Evolutionary conservation across 1,284 basidiomycete species (phyloP), one percentile per base, ranked within the genome.

Genomic region (Phylloporus sp.): DNA sequence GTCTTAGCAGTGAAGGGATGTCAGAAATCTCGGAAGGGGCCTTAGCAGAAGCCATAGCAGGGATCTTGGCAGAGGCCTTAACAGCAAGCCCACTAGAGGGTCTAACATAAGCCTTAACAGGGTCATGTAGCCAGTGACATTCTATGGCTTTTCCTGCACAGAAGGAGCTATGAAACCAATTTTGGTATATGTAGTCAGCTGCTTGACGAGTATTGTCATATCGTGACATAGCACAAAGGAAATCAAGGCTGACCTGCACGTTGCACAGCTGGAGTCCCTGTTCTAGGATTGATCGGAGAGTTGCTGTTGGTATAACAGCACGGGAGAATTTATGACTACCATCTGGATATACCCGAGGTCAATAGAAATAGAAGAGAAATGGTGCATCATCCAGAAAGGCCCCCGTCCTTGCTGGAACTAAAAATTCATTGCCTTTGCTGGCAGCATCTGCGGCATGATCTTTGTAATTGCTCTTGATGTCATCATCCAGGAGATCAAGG

Each of bases 111-210:
- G 8, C 34, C 34, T 37, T n/a, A n/a, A n/a, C n/a, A n/a, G n/a
- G n/a, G 15, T 22, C 42, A 17, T 47, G 26, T 20, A 47, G 6
- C 47, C 39, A 46, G 1, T 46, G 39, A 32, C 40, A 59, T 15
- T 37, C 2, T 24, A 60, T 29, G 6, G 1, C 2, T 7, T 10
- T 11, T 31, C 20, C n/a, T 1, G 40, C 39, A 13, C 20, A 20
- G 15, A 58, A 11, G 26, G 24, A 60, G 17, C 18, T 17, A 32
- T 66, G 40, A 22, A 63, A 50, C 60, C 64, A 66, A 3, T 17
- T 32, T 42, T 58, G 34, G 8, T 44, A 60, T 10, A 66, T 46
- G 22, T 7, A 28, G 0, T 20, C 28, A 7, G 44, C 56, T 1
- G 52, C 39, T 17, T 11, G 17, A 20, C 32, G 39, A 20, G 62